phyloP scores from a whole-genome alignment of 1,139 yeast genomes.

The Blastobotrys illinoisensis region DNA sequence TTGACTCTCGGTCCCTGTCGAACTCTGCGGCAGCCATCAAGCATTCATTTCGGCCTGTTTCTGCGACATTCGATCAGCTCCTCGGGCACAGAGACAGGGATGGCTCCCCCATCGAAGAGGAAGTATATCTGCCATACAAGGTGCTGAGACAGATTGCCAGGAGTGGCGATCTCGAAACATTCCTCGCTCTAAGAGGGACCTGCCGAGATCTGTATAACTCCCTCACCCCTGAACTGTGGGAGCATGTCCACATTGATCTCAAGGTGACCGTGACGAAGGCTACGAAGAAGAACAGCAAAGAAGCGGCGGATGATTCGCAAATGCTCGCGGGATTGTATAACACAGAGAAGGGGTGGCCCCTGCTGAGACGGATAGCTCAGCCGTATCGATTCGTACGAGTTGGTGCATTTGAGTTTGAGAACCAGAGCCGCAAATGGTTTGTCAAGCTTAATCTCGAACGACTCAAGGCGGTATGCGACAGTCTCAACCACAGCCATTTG shows the following conservation, averaged over 20 bases:
- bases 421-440: slow-evolving; percentile 4
- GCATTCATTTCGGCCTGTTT: not conserved
- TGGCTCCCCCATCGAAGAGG: not conserved
- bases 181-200: slow-evolving; percentile 4
- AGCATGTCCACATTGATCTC: slow-evolving; percentile 8
- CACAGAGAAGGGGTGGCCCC: not conserved
- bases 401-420: not conserved
- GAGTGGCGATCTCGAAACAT: slow-evolving; percentile 4
- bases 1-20: not conserved
- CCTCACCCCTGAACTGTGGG: slow-evolving; percentile 8
- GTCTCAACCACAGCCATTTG: not conserved
- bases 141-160: not conserved
- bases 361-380: not conserved
- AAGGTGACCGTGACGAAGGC: not conserved
- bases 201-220: not conserved
- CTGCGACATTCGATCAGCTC: not conserved
- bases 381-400: not conserved
- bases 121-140: not conserved
- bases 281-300: not conserved
- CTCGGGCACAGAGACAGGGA: not conserved
- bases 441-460: slow-evolving; percentile 2
- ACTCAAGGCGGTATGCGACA: slow-evolving; percentile 1
- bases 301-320: not conserved
- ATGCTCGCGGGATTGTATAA: not conserved
- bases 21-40: not conserved